Evolutionary conservation across 331 rosid genomes (phyloP), one percentile per base, ranked within the genome.

Genomic region (Malus hybrid): DNA sequence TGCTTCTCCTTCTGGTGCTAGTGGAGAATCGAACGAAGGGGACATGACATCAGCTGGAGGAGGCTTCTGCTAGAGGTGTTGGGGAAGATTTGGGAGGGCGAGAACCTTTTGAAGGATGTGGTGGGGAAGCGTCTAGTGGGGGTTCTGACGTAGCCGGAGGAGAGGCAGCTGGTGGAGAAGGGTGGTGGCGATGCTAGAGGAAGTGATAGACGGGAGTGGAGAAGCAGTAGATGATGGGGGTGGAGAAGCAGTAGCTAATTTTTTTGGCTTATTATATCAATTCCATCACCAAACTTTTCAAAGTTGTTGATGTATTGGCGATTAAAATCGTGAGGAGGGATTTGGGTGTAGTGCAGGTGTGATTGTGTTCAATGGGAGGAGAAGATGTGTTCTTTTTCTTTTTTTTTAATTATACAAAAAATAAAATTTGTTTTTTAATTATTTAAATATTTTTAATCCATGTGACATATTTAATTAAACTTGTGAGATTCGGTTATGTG

Each of bases 1-100:
- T 3, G 97, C 73, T 73, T 78, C 82, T 32, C 62, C 77, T 6
- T 15, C 18, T 1, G 88, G 80, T 52, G 96, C 79, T 60, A 89
- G 91, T 22, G 96, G 86, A 63, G 91, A 67, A 50, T n/a, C 52
- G 20, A 87, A 68, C 34, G 87, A 73, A 71, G 94, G 84, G 61
- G 92, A 80, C 12, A 89, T 74, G 72, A 77, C 85, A 68, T 83
- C 69, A 53, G 81, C 74, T 7, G 97, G 89, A 24, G 24, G 24
- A 24, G 78, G 78, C 58, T n/a, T 77, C 72, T 10, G 81, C 57
- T 24, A 91, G 96, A 67, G 91, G 88, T 36, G 42, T 36, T 5
- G 85, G 74, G 33, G 87, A 68, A 36, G 86, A 22, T 77, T 24
- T 24, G 24, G 24, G 24, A 24, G 24, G 24, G 24, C 94, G 84